phyloP scores from a whole-genome alignment of 495 filamentous ascomycete species.

The Sphaerosporella brunnea region DNA sequence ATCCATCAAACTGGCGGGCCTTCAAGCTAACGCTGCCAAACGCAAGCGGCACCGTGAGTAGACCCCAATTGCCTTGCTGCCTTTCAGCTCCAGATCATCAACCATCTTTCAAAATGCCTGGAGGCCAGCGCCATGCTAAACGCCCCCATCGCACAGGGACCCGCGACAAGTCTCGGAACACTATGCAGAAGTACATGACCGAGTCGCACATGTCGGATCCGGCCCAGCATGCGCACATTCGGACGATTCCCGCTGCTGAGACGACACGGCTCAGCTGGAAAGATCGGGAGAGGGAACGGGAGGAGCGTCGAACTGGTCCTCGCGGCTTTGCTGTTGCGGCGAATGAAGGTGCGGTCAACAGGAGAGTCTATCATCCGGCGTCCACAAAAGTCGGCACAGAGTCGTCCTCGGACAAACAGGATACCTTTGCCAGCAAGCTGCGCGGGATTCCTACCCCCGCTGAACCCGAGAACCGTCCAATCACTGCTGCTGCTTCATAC shows the following conservation, averaged over 20 bases:
- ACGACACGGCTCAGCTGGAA: no score
- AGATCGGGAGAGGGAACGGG: no score
- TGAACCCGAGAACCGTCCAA: not conserved
- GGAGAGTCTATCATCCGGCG: not conserved
- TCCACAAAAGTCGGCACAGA: not conserved
- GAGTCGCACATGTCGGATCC: not conserved
- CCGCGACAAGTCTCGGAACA: conserved; percentile 2
- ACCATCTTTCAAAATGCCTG: not conserved
- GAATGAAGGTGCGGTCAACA: not conserved
- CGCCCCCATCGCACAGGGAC: not conserved
- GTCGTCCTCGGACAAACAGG: not conserved
- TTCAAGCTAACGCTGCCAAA: not conserved
- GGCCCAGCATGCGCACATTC: not conserved
- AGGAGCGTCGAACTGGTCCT: not conserved
- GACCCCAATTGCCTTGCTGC: not conserved
- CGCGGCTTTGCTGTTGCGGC: not conserved
- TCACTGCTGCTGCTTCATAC: not conserved
- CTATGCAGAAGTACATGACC: not conserved
- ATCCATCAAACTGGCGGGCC: not conserved
- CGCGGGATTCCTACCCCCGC: not conserved
- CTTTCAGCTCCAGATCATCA: not conserved
- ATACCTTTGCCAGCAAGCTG: conserved; percentile 2
- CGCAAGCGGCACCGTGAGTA: conserved; percentile 3
- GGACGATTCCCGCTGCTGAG: conserved; percentile 1
- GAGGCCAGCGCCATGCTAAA: conserved; percentile 2